Percentiles rank a stretch among this genome's conserved stretches.
These are phyloP conservation scores for Tricholoma sp. DNA, from an alignment of 768 basidiomycete genomes.

Conservation along the genomic window DNA sequence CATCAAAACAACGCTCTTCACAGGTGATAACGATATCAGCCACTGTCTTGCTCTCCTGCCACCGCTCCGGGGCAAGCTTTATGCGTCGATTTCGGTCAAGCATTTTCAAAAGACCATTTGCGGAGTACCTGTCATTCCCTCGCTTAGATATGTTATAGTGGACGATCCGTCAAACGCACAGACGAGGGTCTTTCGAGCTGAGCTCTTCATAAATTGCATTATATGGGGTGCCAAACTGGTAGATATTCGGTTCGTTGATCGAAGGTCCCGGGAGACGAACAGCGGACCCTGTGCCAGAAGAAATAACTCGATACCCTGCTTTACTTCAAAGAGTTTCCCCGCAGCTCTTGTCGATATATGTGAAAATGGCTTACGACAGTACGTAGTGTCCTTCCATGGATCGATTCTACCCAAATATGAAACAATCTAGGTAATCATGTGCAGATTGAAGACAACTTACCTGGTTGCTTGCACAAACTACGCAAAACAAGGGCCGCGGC, in stretches of 20 bases:
- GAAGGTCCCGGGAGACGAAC: conserved; percentile 95
- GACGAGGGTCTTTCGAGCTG: conserved; percentile 67
- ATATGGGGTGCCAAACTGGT: conserved; percentile 95
- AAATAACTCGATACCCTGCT: conserved; percentile 87
- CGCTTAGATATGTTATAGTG: conserved; percentile 4
- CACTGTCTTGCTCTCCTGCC: conserved; percentile 86
- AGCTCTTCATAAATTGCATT: conserved; percentile 93
- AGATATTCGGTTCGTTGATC: conserved; percentile 97
- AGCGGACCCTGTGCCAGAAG: conserved; percentile 94
- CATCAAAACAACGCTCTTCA: conserved; percentile 97
- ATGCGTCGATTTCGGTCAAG: conserved; percentile 91
- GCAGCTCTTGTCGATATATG: not conserved
- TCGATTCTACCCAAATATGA: conserved; percentile 60
- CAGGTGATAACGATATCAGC: conserved; percentile 99
- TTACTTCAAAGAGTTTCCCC: conserved; percentile 49
- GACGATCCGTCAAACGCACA: conserved; percentile 49
- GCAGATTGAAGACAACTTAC: conserved; percentile 38
- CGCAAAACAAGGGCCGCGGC: conserved; percentile 83
- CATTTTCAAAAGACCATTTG: conserved; percentile 94
- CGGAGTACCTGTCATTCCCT: conserved; percentile 63
- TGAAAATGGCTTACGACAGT: conserved; percentile 58
- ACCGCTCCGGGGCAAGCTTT: conserved; percentile 91
- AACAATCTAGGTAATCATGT: conserved; percentile 2
- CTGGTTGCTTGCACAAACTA: conserved; percentile 99
- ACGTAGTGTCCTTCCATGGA: conserved; percentile 98